Base-by-base conservation (phyloP, 2,329 filamentous ascomycete genomes). In the Chalaropsis ovoidea region DNA sequence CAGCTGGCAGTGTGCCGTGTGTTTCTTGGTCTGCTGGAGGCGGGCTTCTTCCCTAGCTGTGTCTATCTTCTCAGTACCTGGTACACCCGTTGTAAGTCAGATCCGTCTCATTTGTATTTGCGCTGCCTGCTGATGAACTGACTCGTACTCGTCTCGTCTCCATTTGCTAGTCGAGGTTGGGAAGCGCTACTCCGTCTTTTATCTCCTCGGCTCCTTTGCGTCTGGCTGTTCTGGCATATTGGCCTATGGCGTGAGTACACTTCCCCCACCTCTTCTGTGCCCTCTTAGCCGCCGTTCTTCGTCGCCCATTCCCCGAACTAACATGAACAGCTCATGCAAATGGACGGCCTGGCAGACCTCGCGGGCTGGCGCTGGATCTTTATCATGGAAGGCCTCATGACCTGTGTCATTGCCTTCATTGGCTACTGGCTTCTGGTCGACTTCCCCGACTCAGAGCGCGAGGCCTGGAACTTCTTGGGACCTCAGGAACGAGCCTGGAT, bases 41-140 rank as follows among this genome's bases (percentile, higher is more conserved):
- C 83, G n/a, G 83, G 86, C 0, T 89, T 87, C 74, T 90, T 89
- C 73, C 86, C 86, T 0, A 82, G 82, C 63, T 86, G 82, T 62
- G 85, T 88, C 0, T 90, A 89, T 71, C 76, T 90, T 5, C 79
- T 90, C n/a, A 86, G 82, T 67, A 88, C 85, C 43, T 90, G 86
- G 86, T 89, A 88, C 71, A 86, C 84, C 0, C 76, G 84, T 73
- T 86, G 81, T 83, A 73, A 78, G 79, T 73, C 19, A 1, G 24
- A 31, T 11, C 15, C 10, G 13, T 8, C 13, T 15, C 8, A 15
- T 31, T 54, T 42, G 10, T 54, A 3, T 45, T 58, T 41, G 8
- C 35, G 35, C 35, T 8, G 35, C 1, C 8, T 6, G 8, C 4
- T 7, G 8, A 39, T 39, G 3, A 39, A 39, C 35, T 39, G 35